Evolutionary conservation across 2,329 filamentous ascomycete species (phyloP), one percentile per base, ranked within the genome.

Genomic region (Xenosphaeropsis pyriputrescens): DNA sequence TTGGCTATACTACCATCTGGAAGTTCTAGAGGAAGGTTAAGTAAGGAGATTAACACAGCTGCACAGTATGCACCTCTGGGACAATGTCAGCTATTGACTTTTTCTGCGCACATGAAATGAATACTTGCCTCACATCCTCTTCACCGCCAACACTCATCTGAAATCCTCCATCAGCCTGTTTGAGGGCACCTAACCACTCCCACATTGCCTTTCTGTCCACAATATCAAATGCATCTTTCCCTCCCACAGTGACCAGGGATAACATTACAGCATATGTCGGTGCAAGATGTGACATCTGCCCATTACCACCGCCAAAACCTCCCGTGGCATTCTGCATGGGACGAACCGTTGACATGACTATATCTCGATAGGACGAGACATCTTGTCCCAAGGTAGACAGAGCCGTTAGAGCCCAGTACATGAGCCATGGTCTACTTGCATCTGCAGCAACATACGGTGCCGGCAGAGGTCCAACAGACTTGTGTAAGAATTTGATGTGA

Each of bases 231-330:
- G 75, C 73, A 40, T 81, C 77, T 41, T 79, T 62, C 7, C 82
- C 85, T 37, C 84, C 85, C 32, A 89, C 81, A 44, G 86, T 72
- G 17, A 80, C 74, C 37, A 98, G 65, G 34, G 82, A 75, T 41
- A 98, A 70, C 15, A 93, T 62, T 31, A 79, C 72, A 35, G 88
- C 86, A 66, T 96, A 98, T 1, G 83, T 85, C 34, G 84, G 80
- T 40, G 91, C 91, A 47, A 91, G 71, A 59, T 98, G 91, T 38
- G 85, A 86, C 47, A 74, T 68, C 55, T 96, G 91, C 18, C 89
- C 86, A 57, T 86, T 81, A n/a, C 91, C 88, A 45, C 89, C 91
- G 37, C 86, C 91, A 56, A 94, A 94, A 2, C 91, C 91, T 36
- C 91, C 91, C 13, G 67, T 68, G 16, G 66, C 57, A 57, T 95